Evolutionary conservation across 2,329 filamentous ascomycete species (phyloP).

Genomic region (Colletotrichum orbiculare): DNA sequence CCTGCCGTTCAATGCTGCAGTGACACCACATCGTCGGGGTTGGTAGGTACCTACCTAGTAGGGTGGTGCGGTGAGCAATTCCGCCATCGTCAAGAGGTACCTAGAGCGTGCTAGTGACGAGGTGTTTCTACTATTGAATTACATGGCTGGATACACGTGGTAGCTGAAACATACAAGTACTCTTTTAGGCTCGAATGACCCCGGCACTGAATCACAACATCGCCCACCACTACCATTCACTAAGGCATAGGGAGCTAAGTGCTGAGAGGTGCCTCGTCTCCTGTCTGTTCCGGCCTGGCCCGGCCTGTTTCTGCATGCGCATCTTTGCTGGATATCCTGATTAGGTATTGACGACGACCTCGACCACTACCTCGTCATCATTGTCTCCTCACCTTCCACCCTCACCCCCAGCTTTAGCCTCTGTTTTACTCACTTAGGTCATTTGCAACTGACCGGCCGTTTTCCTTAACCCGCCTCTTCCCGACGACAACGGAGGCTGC

Average conservation of each 20-base stretch:
- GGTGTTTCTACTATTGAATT: too few relatives aligned
- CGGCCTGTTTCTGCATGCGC: constrained; percentile 17
- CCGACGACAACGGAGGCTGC: constrained; percentile 5
- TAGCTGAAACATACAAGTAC: too few relatives aligned
- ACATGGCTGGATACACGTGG: too few relatives aligned
- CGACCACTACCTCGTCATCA: constrained; percentile 19
- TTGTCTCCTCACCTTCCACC: not conserved
- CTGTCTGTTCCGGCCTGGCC: not conserved
- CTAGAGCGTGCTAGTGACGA: too few relatives aligned
- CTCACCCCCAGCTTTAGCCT: constrained; percentile 5
- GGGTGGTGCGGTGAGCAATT: too few relatives aligned
- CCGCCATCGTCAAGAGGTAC: too few relatives aligned
- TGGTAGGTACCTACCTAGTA: too few relatives aligned
- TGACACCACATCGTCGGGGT: too few relatives aligned
- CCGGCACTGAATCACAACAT: not conserved
- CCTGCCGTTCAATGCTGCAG: too few relatives aligned
- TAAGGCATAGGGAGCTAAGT: too few relatives aligned
- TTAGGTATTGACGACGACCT: not conserved
- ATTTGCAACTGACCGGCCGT: too few relatives aligned
- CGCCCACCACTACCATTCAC: not conserved
- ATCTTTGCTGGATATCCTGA: constrained; percentile 2
- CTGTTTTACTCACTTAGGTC: constrained; percentile 1
- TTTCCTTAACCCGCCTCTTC: constrained; percentile 11
- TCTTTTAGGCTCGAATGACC: not conserved
- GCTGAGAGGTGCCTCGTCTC: not conserved